Conservation (phyloP, 805 yeast genomes). For the Teunomyces stri region DNA sequence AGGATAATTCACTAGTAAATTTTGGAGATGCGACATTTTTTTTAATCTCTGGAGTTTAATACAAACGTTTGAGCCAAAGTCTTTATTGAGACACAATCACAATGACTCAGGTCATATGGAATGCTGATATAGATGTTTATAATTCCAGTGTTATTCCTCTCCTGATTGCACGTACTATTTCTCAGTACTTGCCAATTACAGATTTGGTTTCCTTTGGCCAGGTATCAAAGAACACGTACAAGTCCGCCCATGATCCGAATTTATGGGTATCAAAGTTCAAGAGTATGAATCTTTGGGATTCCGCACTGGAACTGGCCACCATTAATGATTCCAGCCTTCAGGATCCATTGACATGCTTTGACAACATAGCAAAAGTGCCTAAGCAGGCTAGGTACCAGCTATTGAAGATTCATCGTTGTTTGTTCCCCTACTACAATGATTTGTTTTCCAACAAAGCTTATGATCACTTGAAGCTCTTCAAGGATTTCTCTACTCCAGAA, state of each 20-base stretch:
- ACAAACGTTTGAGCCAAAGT: neutral
- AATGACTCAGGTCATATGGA: slow-evolving; percentile 48
- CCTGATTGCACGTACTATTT: slow-evolving; percentile 34
- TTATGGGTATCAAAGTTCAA: slow-evolving; percentile 38
- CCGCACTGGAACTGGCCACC: slow-evolving; percentile 11
- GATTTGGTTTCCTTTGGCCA: slow-evolving; percentile 40
- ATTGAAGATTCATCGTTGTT: slow-evolving; percentile 34
- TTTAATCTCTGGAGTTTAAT: neutral
- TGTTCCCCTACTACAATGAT: slow-evolving; percentile 47
- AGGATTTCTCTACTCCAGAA: slow-evolving; percentile 46
- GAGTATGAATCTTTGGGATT: slow-evolving; percentile 39
- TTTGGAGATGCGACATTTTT: slow-evolving; percentile 1
- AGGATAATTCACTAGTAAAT: neutral
- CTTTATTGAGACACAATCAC: neutral
- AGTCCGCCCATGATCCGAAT: slow-evolving; percentile 36
- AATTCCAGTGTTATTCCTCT: slow-evolving; percentile 35
- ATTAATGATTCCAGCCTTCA: slow-evolving; percentile 8
- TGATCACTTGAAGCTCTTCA: slow-evolving; percentile 45
- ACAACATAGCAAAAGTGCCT: slow-evolving; percentile 21
- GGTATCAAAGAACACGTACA: slow-evolving; percentile 37
- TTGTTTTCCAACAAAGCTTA: slow-evolving; percentile 39
- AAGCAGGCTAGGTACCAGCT: slow-evolving; percentile 39
- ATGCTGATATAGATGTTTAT: slow-evolving; percentile 45
- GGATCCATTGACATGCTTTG: slow-evolving; percentile 37
- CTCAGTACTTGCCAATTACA: slow-evolving; percentile 32